Evolutionary conservation across 345 rosid species (phyloP).

Genomic region (Eutrema heterophyllum): DNA sequence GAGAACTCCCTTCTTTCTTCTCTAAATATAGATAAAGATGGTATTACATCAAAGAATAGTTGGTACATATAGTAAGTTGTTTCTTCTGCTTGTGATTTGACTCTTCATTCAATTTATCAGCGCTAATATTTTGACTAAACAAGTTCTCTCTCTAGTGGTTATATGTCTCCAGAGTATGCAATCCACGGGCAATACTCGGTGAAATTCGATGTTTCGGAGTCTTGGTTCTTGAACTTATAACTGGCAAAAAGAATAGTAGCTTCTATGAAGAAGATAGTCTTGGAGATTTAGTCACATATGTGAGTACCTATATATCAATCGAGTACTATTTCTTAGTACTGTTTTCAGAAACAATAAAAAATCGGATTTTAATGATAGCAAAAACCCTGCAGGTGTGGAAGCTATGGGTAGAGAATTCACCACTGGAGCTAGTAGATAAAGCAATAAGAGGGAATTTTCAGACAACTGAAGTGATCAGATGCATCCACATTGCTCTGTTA

Average conservation of each 20-base stretch:
- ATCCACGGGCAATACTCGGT: slow-evolving; percentile 35
- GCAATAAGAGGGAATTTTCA: slow-evolving; percentile 24
- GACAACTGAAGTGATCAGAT: slow-evolving; percentile 43
- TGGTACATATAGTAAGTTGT: slow-evolving; percentile 41
- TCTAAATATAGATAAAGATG: slow-evolving; percentile 31
- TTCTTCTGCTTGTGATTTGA: background rate
- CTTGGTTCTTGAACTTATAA: slow-evolving; percentile 36
- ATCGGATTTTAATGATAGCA: background rate
- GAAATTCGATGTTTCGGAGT: slow-evolving; percentile 38
- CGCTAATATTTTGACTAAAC: background rate
- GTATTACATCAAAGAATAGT: slow-evolving; percentile 28
- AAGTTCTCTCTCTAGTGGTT: slow-evolving; percentile 27
- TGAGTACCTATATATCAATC: slow-evolving; percentile 11
- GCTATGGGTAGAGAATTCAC: slow-evolving; percentile 42
- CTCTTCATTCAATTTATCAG: background rate
- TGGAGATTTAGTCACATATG: slow-evolving; percentile 31
- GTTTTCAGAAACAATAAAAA: background rate
- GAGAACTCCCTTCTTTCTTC: background rate
- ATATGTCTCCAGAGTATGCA: slow-evolving; percentile 45
- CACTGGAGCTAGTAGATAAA: slow-evolving; percentile 43
- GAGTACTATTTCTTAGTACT: background rate
- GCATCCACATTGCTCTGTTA: slow-evolving; percentile 44
- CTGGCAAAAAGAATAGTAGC: slow-evolving; percentile 30
- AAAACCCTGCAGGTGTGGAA: slow-evolving; percentile 41
- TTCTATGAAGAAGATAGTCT: slow-evolving; percentile 20